These are phyloP conservation scores for Hirsutella minnesotensis DNA, from an alignment of 2,329 filamentous ascomycete species.

Conservation along the genomic window DNA sequence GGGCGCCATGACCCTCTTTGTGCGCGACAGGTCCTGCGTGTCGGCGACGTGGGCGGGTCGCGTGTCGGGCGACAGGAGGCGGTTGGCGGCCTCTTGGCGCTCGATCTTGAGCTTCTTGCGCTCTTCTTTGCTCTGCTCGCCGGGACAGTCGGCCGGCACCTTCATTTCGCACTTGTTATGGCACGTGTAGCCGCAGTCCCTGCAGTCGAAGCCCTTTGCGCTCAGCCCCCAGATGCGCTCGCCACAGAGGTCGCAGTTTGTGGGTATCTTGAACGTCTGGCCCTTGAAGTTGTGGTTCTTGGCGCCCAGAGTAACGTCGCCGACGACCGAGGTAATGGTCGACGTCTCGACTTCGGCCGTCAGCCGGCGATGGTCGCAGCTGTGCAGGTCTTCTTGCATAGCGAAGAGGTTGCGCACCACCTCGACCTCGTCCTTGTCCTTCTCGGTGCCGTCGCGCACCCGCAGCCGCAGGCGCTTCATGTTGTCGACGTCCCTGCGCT, in stretches of 20 bases:
- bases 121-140: conserved; percentile 87
- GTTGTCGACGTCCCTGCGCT: conserved; percentile 71
- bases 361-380: conserved; percentile 70
- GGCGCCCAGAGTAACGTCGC: conserved; percentile 83
- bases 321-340: conserved; percentile 82
- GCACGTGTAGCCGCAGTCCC: conserved; percentile 94
- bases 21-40: conserved; percentile 57
- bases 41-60: conserved; percentile 39
- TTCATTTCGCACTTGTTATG: conserved; percentile 99
- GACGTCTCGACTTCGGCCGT: conserved; percentile 88
- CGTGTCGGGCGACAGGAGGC: conserved; percentile 37
- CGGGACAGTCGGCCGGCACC: conserved; percentile 88
- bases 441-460: conserved; percentile 73
- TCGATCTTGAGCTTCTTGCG: conserved; percentile 86
- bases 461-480: conserved; percentile 62
- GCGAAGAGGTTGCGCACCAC: conserved; percentile 74
- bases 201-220: conserved; percentile 91
- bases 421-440: conserved; percentile 69
- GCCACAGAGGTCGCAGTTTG: conserved; percentile 92
- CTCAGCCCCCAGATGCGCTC: conserved; percentile 96
- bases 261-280: conserved; percentile 98
- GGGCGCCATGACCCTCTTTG: conserved; percentile 73
- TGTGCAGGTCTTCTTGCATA: conserved; percentile 74
- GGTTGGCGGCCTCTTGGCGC: conserved; percentile 67
- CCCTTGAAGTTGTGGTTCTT: conserved; percentile 96